phyloP scores from a whole-genome alignment of 495 filamentous ascomycete species.

The Chaetomium cochliodes region DNA sequence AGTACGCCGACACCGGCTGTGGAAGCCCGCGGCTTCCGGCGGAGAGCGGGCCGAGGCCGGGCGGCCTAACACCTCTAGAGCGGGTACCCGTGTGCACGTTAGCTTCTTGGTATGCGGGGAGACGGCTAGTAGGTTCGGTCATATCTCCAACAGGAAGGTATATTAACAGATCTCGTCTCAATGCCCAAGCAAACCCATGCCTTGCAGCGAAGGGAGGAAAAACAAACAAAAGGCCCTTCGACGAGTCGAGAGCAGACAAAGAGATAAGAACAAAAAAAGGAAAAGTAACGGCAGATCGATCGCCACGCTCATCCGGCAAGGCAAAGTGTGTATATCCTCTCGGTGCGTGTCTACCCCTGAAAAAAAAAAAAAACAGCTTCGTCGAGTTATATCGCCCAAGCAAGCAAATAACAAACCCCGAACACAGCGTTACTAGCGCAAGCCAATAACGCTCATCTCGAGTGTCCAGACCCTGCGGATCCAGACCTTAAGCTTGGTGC shows the following conservation, averaged over 20 bases:
- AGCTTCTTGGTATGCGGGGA: not conserved
- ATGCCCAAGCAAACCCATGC: slow-evolving; percentile 19
- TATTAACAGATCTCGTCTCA: slow-evolving; percentile 19
- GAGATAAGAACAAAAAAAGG: not conserved
- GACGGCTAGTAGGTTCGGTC: not conserved
- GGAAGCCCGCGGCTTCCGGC: not conserved
- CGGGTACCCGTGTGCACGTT: not conserved
- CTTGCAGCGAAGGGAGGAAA: not conserved
- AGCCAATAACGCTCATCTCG: slow-evolving; percentile 96
- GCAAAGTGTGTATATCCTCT: slow-evolving; percentile 12
- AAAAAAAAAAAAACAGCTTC: slow-evolving; percentile 1
- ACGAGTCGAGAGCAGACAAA: not conserved
- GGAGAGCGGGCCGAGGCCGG: not conserved
- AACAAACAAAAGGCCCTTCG: not conserved
- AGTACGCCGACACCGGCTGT: slow-evolving; percentile 10
- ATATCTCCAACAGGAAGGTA: slow-evolving; percentile 16
- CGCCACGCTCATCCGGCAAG: slow-evolving; percentile 5
- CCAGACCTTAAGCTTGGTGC: slow-evolving; percentile 88
- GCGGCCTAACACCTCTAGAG: not conserved
- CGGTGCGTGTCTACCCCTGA: not conserved
- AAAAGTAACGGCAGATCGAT: slow-evolving; percentile 1
- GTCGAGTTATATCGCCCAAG: not conserved
- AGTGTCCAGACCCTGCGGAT: slow-evolving; percentile 97
- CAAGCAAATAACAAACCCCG: slow-evolving; percentile 1
- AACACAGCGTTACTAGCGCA: slow-evolving; percentile 53